These are phyloP conservation scores for Chionographis japonica DNA, from an alignment of 106 monocot species.

Conservation along the genomic window DNA sequence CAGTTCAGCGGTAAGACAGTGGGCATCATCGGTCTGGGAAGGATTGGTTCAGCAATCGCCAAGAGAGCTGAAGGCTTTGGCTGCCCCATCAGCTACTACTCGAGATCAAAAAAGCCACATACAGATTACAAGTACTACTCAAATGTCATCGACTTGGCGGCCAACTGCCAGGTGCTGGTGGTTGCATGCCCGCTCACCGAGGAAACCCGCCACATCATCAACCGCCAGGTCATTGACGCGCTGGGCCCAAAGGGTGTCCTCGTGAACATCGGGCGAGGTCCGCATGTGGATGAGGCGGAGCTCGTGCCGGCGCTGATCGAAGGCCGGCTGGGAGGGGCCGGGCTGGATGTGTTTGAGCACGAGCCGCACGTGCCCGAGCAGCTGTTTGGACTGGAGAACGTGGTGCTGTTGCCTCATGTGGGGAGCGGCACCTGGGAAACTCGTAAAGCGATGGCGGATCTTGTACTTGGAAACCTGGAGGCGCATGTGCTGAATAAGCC, in stretches of 20 bases:
- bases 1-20: constrained; percentile 87
- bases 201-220: constrained; percentile 51
- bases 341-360: constrained; percentile 64
- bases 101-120: constrained; percentile 58
- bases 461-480: constrained; percentile 64
- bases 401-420: constrained; percentile 67
- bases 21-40: constrained; percentile 72
- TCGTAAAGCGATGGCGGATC: constrained; percentile 54
- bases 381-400: constrained; percentile 57
- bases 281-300: constrained; percentile 63
- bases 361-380: constrained; percentile 53
- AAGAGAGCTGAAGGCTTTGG: constrained; percentile 73
- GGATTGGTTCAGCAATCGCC: constrained; percentile 75
- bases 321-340: constrained; percentile 59
- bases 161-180: constrained; percentile 45
- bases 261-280: constrained; percentile 57
- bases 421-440: constrained; percentile 56
- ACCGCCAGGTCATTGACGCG: constrained; percentile 47
- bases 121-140: constrained; percentile 44
- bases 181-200: constrained; percentile 48
- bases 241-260: constrained; percentile 55
- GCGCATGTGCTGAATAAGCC: constrained; percentile 56
- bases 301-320: constrained; percentile 52
- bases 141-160: constrained; percentile 30
- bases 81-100: constrained; percentile 68